Conservation (phyloP, 257 asterid species). For the Mitragyna speciosa region DNA sequence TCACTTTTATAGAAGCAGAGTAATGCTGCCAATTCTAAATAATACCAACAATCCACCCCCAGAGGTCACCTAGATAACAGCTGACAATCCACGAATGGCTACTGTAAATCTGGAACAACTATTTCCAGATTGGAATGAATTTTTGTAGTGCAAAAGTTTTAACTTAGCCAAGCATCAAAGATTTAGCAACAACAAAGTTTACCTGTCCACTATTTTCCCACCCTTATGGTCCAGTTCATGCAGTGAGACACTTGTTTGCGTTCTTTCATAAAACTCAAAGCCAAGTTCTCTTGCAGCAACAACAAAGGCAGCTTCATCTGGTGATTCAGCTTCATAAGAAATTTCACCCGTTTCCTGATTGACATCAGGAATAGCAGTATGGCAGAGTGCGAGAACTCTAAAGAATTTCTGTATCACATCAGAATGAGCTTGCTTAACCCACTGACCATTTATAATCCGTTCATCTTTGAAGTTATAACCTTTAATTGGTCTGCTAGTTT, state of each 20-base stretch:
- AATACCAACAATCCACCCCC: background rate
- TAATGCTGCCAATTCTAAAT: background rate
- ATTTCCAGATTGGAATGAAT: background rate
- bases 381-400: constrained; percentile 84
- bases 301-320: constrained; percentile 97
- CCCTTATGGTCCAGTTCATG: constrained; percentile 66
- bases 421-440: constrained; percentile 66
- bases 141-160: background rate
- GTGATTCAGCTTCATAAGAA: constrained; percentile 94
- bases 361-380: constrained; percentile 91
- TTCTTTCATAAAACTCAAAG: constrained; percentile 75
- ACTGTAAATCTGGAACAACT: background rate
- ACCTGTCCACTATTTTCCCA: constrained; percentile 69
- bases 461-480: constrained; percentile 90
- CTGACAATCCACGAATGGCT: background rate
- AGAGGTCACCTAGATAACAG: background rate
- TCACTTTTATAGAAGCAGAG: background rate
- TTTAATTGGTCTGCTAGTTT: constrained; percentile 47
- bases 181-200: background rate
- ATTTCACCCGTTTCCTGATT: constrained; percentile 58
- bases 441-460: constrained; percentile 76
- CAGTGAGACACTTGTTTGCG: constrained; percentile 75
- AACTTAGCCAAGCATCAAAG: background rate
- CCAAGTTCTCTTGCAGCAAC: constrained; percentile 95
- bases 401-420: constrained; percentile 72